Conservation (phyloP, 805 yeast species). For the Wickerhamiella kurtzmanii region DNA sequence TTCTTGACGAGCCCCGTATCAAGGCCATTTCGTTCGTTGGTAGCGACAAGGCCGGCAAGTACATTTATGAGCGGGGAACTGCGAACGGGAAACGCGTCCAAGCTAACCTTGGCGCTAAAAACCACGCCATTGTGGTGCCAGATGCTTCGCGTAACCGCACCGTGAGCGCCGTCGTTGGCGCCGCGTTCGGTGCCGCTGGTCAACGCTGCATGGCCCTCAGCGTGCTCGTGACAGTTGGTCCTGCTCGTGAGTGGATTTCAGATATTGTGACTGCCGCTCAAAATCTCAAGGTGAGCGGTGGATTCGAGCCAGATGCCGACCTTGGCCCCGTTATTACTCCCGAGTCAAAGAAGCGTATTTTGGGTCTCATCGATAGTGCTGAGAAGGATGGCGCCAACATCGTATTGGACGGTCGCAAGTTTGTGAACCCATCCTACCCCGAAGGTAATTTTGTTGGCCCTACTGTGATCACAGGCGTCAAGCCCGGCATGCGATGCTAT, state of each 20-base stretch:
- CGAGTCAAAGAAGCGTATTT: constrained; percentile 39
- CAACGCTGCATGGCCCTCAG: constrained; percentile 75
- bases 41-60: constrained; percentile 64
- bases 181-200: constrained; percentile 76
- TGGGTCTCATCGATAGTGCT: constrained; percentile 43
- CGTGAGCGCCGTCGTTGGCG: constrained; percentile 53
- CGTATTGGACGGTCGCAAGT: constrained; percentile 50
- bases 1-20: constrained; percentile 58
- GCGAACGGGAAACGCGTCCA: constrained; percentile 62
- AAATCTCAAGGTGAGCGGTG: constrained; percentile 46
- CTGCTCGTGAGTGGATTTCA: constrained; percentile 46
- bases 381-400: constrained; percentile 50
- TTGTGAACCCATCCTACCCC: constrained; percentile 35
- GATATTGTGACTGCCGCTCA: constrained; percentile 48
- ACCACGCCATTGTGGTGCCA: constrained; percentile 60
- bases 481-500: constrained; percentile 58
- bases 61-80: constrained; percentile 53
- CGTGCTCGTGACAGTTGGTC: constrained; percentile 59
- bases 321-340: constrained; percentile 65
- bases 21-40: constrained; percentile 71
- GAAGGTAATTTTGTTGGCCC: constrained; percentile 63
- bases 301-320: constrained; percentile 49
- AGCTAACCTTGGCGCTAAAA: constrained; percentile 68
- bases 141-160: constrained; percentile 56
- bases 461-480: constrained; percentile 46